Conservation (phyloP, 139 green algal species). For the Micractinium sp. region DNA sequence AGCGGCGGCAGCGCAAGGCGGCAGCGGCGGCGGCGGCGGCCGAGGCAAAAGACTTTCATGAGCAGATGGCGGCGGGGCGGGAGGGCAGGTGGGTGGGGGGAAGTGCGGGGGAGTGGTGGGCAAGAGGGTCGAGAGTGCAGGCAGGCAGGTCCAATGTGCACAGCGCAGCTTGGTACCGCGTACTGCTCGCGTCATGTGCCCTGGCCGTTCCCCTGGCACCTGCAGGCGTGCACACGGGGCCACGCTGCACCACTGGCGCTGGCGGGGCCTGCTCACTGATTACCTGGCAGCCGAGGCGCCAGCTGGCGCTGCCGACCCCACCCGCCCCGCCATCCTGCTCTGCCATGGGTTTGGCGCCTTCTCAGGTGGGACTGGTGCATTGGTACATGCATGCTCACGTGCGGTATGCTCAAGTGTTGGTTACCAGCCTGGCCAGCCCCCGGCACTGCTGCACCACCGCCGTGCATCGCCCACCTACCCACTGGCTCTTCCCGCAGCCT, state of each 20-base stretch:
- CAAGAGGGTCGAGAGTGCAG: too few relatives aligned
- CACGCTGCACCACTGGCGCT: slow-evolving; percentile 63
- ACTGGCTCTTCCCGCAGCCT: neutral
- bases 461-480: too few relatives aligned
- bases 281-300: slow-evolving; percentile 62
- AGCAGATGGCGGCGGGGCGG: slow-evolving; percentile 46
- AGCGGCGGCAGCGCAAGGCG: slow-evolving; percentile 29
- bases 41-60: slow-evolving; percentile 76
- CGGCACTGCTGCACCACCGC: neutral
- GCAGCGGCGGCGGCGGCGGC: slow-evolving; percentile 53
- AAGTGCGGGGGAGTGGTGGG: too few relatives aligned
- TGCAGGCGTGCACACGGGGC: slow-evolving; percentile 15
- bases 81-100: slow-evolving; percentile 26
- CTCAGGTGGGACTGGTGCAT: neutral
- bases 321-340: slow-evolving; percentile 78
- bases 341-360: slow-evolving; percentile 98
- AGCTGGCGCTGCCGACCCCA: neutral
- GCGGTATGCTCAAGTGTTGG: neutral
- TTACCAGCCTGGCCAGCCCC: too few relatives aligned
- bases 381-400: neutral
- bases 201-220: too few relatives aligned
- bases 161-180: too few relatives aligned
- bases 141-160: too few relatives aligned
- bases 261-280: slow-evolving; percentile 71
- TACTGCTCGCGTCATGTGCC: too few relatives aligned